A percentile compares a stretch with the other conserved stretches of the same genome.
Conservation (phyloP, 2,329 filamentous ascomycete genomes). For the Nothomitra cinnamomea region DNA sequence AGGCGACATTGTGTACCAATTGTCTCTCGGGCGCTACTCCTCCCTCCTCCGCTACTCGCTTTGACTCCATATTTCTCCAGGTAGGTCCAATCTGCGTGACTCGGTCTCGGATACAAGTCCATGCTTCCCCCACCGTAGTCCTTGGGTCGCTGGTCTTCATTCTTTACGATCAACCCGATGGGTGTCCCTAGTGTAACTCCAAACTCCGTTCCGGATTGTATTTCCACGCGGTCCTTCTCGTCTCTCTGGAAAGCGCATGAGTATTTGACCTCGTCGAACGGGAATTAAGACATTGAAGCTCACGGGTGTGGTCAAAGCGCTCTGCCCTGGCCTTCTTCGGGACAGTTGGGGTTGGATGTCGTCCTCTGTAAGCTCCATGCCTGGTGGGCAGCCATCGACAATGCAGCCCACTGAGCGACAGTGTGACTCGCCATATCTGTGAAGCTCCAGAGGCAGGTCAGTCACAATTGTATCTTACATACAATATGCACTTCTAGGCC, state of each 20-base stretch:
- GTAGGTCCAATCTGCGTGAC: conserved; percentile 94
- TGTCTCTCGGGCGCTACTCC: conserved; percentile 85
- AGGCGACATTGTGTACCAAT: conserved; percentile 39
- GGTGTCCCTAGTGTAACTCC: conserved; percentile 82
- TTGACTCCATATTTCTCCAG: conserved; percentile 94
- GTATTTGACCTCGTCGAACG: background rate
- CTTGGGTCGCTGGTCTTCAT: conserved; percentile 82
- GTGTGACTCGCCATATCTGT: conserved; percentile 68
- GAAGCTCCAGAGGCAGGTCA: conserved; percentile 6
- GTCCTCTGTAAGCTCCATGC: conserved; percentile 65
- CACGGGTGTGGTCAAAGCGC: conserved; percentile 65
- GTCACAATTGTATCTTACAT: conserved; percentile 2
- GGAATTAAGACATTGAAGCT: background rate
- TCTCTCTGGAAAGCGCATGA: conserved; percentile 34
- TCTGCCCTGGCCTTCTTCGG: conserved; percentile 76
- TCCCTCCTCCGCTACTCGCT: conserved; percentile 75
- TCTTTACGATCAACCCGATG: conserved; percentile 71
- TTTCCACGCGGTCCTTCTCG: conserved; percentile 81
- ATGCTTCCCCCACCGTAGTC: conserved; percentile 86
- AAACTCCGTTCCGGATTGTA: conserved; percentile 83
- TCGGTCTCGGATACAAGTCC: conserved; percentile 78
- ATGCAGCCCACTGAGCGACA: conserved; percentile 89
- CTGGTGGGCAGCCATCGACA: conserved; percentile 80
- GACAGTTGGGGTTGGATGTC: conserved; percentile 95
- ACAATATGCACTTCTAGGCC: conserved; percentile 9